phyloP scores from a whole-genome alignment of 148 eudicot species.

The Vaccinium corymbosum region DNA sequence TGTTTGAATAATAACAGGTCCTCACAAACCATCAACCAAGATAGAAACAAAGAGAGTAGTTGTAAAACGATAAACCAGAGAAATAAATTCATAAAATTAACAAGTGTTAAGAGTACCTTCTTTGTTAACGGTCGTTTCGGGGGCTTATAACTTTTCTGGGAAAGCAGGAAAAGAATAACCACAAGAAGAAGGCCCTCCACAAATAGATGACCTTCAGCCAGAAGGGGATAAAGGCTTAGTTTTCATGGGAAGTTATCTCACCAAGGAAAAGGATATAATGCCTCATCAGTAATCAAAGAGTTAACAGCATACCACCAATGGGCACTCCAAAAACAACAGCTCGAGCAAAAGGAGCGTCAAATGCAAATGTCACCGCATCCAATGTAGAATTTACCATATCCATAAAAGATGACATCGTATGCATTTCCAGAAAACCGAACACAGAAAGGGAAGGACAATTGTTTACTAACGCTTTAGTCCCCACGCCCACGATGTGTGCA shows the following conservation, averaged over 20 bases:
- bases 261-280: background rate
- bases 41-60: background rate
- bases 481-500: background rate
- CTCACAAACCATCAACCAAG: background rate
- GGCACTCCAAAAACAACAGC: conserved; percentile 84
- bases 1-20: background rate
- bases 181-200: conserved; percentile 88
- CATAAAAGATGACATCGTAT: conserved; percentile 30
- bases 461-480: background rate
- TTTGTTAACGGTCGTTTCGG: conserved; percentile 87
- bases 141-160: conserved; percentile 95
- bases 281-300: background rate
- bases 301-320: conserved; percentile 59
- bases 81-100: background rate
- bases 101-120: conserved; percentile 45
- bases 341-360: conserved; percentile 68
- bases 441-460: background rate
- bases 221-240: background rate
- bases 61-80: background rate
- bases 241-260: background rate
- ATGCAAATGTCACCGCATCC: conserved; percentile 51
- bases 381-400: conserved; percentile 43
- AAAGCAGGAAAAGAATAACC: conserved; percentile 69
- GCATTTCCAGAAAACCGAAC: conserved; percentile 3
- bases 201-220: conserved; percentile 76